These are phyloP conservation scores for Pythium aquatile DNA, from an alignment of 352 stramenopile genomes.

Conservation along the genomic window DNA sequence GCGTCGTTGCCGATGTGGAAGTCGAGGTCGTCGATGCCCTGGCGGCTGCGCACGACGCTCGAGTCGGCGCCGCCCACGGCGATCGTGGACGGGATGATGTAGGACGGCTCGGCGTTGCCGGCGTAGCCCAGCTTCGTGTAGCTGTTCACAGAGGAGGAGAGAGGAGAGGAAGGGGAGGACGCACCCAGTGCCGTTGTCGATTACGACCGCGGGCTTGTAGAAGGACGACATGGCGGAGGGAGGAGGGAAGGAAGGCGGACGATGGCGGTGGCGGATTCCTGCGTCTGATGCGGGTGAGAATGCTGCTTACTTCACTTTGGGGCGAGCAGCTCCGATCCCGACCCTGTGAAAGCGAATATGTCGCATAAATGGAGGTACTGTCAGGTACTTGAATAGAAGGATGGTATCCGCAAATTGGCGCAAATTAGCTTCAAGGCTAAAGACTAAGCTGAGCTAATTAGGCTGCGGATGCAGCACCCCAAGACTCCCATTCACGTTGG, in stretches of 20 bases:
- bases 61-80: constrained; percentile 68
- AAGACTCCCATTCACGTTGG: too few species aligned
- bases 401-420: not conserved
- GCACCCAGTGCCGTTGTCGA: constrained; percentile 96
- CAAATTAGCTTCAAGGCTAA: not conserved
- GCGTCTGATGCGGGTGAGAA: too few species aligned
- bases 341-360: constrained; percentile 8
- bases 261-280: too few species aligned
- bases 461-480: too few species aligned
- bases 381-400: not conserved
- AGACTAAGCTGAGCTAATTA: too few species aligned
- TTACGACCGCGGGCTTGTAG: constrained; percentile 92
- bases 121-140: constrained; percentile 97
- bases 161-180: constrained; percentile 11
- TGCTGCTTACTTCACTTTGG: constrained; percentile 10
- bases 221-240: constrained; percentile 52
- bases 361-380: not conserved
- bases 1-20: constrained; percentile 96
- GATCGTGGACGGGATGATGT: constrained; percentile 96
- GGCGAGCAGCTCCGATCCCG: not conserved
- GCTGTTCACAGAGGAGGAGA: constrained; percentile 36
- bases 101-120: constrained; percentile 92
- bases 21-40: constrained; percentile 94
- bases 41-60: constrained; percentile 74
- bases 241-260: not conserved